Evolutionary conservation across 768 basidiomycete genomes (phyloP), one percentile per base, ranked within the genome.

Genomic region (Tephrocybe sp.): DNA sequence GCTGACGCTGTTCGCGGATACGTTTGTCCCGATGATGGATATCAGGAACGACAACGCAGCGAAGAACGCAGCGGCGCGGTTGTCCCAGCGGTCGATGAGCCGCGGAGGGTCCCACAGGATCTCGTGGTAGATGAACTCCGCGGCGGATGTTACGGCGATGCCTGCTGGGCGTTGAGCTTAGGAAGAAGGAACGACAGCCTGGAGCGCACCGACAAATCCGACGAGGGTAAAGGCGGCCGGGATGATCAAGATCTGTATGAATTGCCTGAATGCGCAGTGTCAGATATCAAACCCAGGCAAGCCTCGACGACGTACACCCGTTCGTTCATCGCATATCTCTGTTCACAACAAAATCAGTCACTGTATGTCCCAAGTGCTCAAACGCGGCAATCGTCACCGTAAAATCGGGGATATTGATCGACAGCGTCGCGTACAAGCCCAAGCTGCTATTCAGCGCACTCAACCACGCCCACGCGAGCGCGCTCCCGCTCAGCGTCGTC

Each of bases 361-460:
- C 21, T 6, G 7, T 4, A 26, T 14, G 20, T 4, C 28, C 18
- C n/a, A n/a, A 20, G 5, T 3, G 1, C 21, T 9, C 15, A 15
- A 11, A 7, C 18, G 41, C 15, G 34, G n/a, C 2, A 5, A 25
- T 9, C 54, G 65, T 38, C 50, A 70, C 65, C 36, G 91, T 91
- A 62, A 95, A 92, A 67, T 95, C 93, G 1, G 91, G 86, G 51
- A 92, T 90, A 60, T 92, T 92, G 56, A 89, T 84, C 0, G 85
- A 77, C 12, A 89, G 69, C 8, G 86, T 88, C 3, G 85, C 70
- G 66, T 86, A 93, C 55, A 81, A 79, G 0, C 89, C 90, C 18
- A 94, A 68, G 1, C 86, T 85, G 46, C 85, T 83, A 62, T 92
- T 94, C 52, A 96, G 61, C 0, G 84, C 82, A 46, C 76, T 76